Evolutionary conservation across 768 basidiomycete genomes (phyloP).

Genomic region (Boletus insuetus): DNA sequence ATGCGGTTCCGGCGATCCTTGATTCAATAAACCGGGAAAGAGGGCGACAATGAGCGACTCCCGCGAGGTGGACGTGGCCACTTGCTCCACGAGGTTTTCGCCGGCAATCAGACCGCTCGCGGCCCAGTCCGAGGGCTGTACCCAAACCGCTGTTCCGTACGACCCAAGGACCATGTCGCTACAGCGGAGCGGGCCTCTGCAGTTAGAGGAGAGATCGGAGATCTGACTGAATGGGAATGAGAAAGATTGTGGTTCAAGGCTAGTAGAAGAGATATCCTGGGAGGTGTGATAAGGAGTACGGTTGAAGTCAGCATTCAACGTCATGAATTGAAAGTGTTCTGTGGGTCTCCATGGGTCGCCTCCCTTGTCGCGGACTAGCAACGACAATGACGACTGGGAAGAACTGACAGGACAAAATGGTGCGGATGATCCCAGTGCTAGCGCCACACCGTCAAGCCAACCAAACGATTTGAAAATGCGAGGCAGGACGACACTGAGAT

Average conservation of each 20-base stretch:
- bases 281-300: not conserved
- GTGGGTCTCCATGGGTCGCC: slow-evolving; percentile 59
- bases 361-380: slow-evolving; percentile 57
- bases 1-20: slow-evolving; percentile 18
- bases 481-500: slow-evolving; percentile 26
- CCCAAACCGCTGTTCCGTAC: slow-evolving; percentile 61
- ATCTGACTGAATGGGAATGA: slow-evolving; percentile 48
- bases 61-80: slow-evolving; percentile 17
- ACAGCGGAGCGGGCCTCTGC: slow-evolving; percentile 53
- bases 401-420: not conserved
- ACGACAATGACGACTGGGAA: slow-evolving; percentile 33
- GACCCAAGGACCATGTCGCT: slow-evolving; percentile 51
- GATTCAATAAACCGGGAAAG: slow-evolving; percentile 43
- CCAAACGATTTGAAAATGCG: slow-evolving; percentile 52
- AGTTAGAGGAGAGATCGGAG: slow-evolving; percentile 34
- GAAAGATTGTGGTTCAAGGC: slow-evolving; percentile 21
- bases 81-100: slow-evolving; percentile 9
- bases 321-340: slow-evolving; percentile 51
- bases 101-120: slow-evolving; percentile 37
- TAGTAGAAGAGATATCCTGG: slow-evolving; percentile 16
- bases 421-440: slow-evolving; percentile 21
- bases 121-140: slow-evolving; percentile 51
- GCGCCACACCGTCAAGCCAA: slow-evolving; percentile 62
- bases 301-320: slow-evolving; percentile 36
- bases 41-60: slow-evolving; percentile 48